phyloP scores from a whole-genome alignment of 345 rosid species.

The Brassica incana region DNA sequence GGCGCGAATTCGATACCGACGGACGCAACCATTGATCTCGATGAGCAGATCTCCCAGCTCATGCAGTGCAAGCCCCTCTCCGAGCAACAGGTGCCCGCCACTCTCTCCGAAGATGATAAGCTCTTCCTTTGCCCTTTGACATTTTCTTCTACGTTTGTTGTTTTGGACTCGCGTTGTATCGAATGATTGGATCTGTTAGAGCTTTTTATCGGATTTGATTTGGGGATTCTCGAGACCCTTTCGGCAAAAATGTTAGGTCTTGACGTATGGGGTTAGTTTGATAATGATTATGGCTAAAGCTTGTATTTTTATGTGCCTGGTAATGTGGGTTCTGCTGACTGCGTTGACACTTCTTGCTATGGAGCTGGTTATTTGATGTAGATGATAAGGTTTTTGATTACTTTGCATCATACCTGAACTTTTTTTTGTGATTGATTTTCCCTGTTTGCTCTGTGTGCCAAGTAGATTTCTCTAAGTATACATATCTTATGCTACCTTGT shows the following conservation, averaged over 20 bases:
- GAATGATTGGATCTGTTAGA: slow-evolving; percentile 36
- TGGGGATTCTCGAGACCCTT: background rate
- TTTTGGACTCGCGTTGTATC: too few species aligned
- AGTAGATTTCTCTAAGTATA: background rate
- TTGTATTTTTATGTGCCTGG: slow-evolving; percentile 21
- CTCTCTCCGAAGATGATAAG: slow-evolving; percentile 4
- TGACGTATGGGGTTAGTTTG: background rate
- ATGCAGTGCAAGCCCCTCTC: slow-evolving; percentile 91
- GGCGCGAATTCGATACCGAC: slow-evolving; percentile 64
- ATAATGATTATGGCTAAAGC: background rate
- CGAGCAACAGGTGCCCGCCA: slow-evolving; percentile 60
- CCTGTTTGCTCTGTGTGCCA: slow-evolving; percentile 11
- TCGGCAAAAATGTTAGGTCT: slow-evolving; percentile 26
- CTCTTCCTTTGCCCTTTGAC: background rate
- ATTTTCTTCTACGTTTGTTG: background rate
- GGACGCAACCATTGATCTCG: slow-evolving; percentile 64
- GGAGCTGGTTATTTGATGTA: background rate
- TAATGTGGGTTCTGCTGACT: slow-evolving; percentile 25
- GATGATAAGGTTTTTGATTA: background rate
- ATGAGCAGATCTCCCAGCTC: slow-evolving; percentile 82
- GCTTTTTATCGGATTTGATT: slow-evolving; percentile 17
- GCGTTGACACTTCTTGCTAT: background rate
- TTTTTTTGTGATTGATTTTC: background rate
- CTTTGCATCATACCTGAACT: background rate
- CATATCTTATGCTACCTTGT: background rate